Base-by-base conservation (phyloP, 179 eudicot genomes). In the Beta macrorhiza region DNA sequence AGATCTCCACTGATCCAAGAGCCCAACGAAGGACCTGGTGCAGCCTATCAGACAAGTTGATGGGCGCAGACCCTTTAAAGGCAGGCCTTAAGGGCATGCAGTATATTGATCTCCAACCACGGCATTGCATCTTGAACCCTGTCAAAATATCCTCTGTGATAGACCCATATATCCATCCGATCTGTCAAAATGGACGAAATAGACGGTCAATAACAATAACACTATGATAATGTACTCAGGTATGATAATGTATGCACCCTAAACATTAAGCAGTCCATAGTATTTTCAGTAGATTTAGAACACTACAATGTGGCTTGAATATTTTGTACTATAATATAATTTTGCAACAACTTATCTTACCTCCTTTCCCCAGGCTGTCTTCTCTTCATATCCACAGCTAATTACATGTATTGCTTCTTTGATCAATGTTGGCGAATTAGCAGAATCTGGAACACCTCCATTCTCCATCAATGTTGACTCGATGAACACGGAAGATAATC, bases 361-460 rank as follows among this genome's bases (percentile, higher is more conserved):
- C 89, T 88, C 90, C 80, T 88, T 88, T 16, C 89, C 90, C 90
- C 90, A 86, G 17, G 90, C 87, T 70, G 90, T 88, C 83, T 88
- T 88, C 63, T 88, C 90, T 83, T 88, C 90, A 69, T 88, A 88
- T 45, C 90, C 90, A 51, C 90, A 88, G 80, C 90, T 84, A 79
- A 88, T 88, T 68, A 88, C 90, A 67, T 86, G 90, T 49, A 86
- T 88, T 17, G 89, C 90, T 86, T 88, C 90, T 70, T 84, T 81
- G 68, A 88, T 86, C 72, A 88, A 85, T 47, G 90, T 80, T 16
- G 89, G 75, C 29, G 90, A 82, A 69, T 88, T 71, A 53, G 86
- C 84, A 51, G 89, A 86, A 25, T 88, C 90, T 11, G 90, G 89
- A 73, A 86, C 76, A 14, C 90, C 90, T 67, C 90, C 90, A 64